phyloP scores from a whole-genome alignment of 176 grass and related monocot species.

The Guadua angustifolia region DNA sequence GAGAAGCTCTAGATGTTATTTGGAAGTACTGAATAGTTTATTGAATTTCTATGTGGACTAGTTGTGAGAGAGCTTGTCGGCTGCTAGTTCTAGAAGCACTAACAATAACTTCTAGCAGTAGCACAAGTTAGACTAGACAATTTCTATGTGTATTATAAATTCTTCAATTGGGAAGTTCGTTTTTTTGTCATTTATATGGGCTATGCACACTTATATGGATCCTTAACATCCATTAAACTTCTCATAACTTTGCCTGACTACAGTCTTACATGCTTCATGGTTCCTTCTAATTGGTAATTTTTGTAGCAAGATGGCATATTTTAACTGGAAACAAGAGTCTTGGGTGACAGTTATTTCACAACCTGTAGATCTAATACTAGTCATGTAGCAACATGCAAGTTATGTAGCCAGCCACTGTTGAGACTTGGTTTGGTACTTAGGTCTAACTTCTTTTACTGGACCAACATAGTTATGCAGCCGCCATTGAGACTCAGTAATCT shows the following conservation, averaged over 20 bases:
- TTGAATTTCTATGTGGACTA: not conserved
- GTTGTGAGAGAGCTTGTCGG: not conserved
- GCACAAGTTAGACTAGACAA: not conserved
- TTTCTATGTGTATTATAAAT: not conserved
- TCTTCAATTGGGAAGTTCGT: not conserved
- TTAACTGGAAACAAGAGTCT: not conserved
- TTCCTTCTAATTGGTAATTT: not conserved
- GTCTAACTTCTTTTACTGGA: not conserved
- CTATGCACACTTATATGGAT: not conserved
- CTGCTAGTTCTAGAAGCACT: not conserved
- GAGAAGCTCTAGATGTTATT: conserved; percentile 13
- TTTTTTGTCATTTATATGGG: not conserved
- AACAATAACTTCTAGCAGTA: not conserved
- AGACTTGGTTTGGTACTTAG: not conserved
- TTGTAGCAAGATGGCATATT: not conserved
- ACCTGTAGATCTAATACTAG: not conserved
- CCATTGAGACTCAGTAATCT: not conserved
- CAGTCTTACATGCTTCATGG: not conserved
- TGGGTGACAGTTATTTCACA: not conserved
- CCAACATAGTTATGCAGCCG: not conserved
- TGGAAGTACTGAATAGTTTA: not conserved
- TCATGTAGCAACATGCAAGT: not conserved
- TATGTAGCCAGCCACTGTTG: not conserved
- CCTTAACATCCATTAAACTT: not conserved
- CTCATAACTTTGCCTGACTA: not conserved